These are phyloP conservation scores for Fraxinus cuspidata DNA, from an alignment of 257 asterid species.

Conservation along the genomic window DNA sequence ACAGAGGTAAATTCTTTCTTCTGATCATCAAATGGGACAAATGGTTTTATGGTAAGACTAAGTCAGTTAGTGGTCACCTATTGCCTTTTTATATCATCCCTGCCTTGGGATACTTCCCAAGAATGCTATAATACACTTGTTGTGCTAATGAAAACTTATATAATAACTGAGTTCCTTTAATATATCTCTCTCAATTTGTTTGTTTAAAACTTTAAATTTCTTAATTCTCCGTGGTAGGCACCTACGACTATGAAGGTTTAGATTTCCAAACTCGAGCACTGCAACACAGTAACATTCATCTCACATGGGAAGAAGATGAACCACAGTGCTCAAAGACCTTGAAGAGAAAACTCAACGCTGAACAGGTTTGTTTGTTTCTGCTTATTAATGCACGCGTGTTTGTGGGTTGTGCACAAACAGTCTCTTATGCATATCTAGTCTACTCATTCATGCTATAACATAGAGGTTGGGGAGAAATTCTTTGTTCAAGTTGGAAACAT, in stretches of 20 bases:
- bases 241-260: conserved; percentile 78
- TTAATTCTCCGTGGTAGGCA: conserved; percentile 42
- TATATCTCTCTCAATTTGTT: background rate
- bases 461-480: background rate
- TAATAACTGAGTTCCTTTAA: background rate
- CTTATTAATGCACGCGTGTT: background rate
- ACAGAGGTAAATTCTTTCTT: conserved; percentile 54
- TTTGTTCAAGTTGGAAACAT: background rate
- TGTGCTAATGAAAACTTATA: background rate
- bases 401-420: background rate
- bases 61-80: background rate
- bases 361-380: conserved; percentile 56
- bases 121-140: background rate
- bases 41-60: background rate
- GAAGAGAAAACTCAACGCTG: conserved; percentile 64
- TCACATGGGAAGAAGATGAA: conserved; percentile 98
- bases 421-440: background rate
- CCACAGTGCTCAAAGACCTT: conserved; percentile 68
- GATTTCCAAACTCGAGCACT: conserved; percentile 86
- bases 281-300: conserved; percentile 77
- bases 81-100: background rate
- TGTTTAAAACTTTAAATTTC: conserved; percentile 15
- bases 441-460: background rate
- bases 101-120: background rate
- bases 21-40: background rate